Base-by-base conservation (phyloP, 768 basidiomycete genomes). In the Mycena leptocephala region DNA sequence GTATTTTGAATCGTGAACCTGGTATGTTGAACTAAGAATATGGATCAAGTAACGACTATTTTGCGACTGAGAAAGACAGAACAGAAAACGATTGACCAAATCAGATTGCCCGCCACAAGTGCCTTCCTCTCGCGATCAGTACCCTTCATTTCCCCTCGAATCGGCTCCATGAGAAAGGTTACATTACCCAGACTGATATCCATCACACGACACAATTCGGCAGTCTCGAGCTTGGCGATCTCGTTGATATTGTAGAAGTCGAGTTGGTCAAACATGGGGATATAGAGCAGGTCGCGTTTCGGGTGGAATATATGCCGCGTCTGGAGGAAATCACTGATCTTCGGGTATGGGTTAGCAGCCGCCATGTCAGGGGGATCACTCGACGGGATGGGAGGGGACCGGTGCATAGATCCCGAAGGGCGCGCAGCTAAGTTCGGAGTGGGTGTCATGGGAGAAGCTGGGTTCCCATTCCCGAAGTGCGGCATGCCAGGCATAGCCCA, bases 201-300 rank as follows among this genome's bases (percentile, higher is more conserved):
- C 24, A 53, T 26, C 22, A 28, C 18, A n/a, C n/a, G 3, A 5
- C 22, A 11, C n/a, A 55, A 24, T 26, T 39, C 39, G 18, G 59
- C 61, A 2, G 32, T 51, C 22, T 18, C 24, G 0, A 76, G 69
- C 10, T 51, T 43, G 7, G 35, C 35, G 46, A 76, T 55, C 30
- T 76, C 69, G 32, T 76, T 62, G 33, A 76, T 76, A 18, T 76
- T 28, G 62, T 13, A 76, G 48, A 70, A 64, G 37, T 76, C 74
- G 10, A 71, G 46, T 1, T 37, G 39, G 8, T 56, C 61, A 30
- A 76, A 71, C 0, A 1, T 3, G 1, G 39, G 1, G 6, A 51
- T 43, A 48, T 30, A 71, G 0, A 35, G n/a, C 20, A 76, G 43
- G 16, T 39, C 3, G 7, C 70, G 70, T 6, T 26, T 20, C 0